Evolutionary conservation across 306 rosid species (phyloP).

Genomic region (Sindora glabra): DNA sequence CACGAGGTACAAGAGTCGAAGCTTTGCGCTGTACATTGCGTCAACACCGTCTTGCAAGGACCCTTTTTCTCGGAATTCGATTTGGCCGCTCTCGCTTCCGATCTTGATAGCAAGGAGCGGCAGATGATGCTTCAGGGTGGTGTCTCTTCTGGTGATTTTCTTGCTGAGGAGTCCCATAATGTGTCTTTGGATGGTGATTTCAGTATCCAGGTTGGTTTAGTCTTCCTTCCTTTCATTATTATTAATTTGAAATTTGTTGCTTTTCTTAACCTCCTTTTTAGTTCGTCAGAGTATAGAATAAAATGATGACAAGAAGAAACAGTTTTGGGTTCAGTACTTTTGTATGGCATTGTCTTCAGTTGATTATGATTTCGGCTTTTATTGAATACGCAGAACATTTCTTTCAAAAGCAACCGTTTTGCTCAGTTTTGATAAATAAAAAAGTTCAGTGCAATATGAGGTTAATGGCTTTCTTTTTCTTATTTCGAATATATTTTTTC

Average conservation of each 20-base stretch:
- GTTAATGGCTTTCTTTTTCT: not conserved
- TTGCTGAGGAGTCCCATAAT: slow-evolving; percentile 75
- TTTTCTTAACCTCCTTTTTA: not conserved
- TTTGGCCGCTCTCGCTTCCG: slow-evolving; percentile 92
- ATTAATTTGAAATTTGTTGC: not conserved
- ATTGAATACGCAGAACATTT: not conserved
- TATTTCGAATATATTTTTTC: too few relatives aligned
- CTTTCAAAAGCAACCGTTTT: not conserved
- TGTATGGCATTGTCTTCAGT: not conserved
- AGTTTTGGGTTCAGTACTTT: not conserved
- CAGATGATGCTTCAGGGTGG: slow-evolving; percentile 64
- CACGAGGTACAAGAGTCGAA: slow-evolving; percentile 98
- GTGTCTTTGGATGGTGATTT: slow-evolving; percentile 96
- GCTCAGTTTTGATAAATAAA: too few relatives aligned
- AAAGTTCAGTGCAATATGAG: not conserved
- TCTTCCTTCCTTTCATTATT: not conserved
- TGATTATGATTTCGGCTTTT: not conserved
- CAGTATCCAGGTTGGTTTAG: slow-evolving; percentile 86
- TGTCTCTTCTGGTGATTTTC: slow-evolving; percentile 60
- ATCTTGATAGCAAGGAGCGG: slow-evolving; percentile 82
- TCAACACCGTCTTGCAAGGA: slow-evolving; percentile 84
- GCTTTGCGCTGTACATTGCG: slow-evolving; percentile 96
- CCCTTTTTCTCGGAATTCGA: slow-evolving; percentile 96
- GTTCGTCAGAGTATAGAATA: not conserved
- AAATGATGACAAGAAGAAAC: not conserved